phyloP scores from a whole-genome alignment of 2,329 filamentous ascomycete genomes.

The Tolypocladium capitatum region DNA sequence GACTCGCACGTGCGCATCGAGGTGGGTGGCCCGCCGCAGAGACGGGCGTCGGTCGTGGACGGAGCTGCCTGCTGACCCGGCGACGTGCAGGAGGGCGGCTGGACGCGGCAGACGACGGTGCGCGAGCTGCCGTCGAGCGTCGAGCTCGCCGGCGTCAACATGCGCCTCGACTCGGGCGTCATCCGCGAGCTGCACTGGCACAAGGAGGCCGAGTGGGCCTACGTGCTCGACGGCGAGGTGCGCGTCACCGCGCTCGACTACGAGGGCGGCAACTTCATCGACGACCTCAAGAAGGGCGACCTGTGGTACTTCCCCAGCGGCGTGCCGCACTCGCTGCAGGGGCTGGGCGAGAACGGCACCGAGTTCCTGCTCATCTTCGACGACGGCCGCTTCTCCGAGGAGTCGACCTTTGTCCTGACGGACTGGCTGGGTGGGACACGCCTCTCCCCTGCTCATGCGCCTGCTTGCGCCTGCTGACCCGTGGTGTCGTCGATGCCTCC shows the following conservation, averaged over 20 bases:
- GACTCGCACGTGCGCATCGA: constrained; percentile 52
- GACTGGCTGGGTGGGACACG: constrained; percentile 50
- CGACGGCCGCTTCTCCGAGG: constrained; percentile 38
- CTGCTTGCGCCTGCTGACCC: too few species aligned
- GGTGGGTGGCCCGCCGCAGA: constrained; percentile 5
- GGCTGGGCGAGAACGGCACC: constrained; percentile 47
- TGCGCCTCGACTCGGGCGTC: constrained; percentile 59
- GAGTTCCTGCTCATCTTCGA: constrained; percentile 37
- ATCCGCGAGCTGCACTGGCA: constrained; percentile 74
- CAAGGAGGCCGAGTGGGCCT: constrained; percentile 69
- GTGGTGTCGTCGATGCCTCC: too few species aligned
- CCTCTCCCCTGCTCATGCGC: too few species aligned
- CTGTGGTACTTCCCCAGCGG: constrained; percentile 73
- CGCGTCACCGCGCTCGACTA: constrained; percentile 62
- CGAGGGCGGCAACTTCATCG: constrained; percentile 64
- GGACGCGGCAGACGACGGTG: constrained; percentile 61
- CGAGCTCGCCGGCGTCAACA: constrained; percentile 67
- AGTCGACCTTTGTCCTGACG: constrained; percentile 59
- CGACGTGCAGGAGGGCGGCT: constrained; percentile 50
- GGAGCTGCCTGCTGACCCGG: constrained; percentile 1
- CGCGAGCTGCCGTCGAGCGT: constrained; percentile 50
- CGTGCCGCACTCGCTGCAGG: constrained; percentile 65
- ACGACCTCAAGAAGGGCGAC: constrained; percentile 63
- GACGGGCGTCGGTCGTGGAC: too few species aligned
- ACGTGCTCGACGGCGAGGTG: constrained; percentile 56